Conservation (phyloP, 2,329 filamentous ascomycete species). For the Xylaria polymorpha region DNA sequence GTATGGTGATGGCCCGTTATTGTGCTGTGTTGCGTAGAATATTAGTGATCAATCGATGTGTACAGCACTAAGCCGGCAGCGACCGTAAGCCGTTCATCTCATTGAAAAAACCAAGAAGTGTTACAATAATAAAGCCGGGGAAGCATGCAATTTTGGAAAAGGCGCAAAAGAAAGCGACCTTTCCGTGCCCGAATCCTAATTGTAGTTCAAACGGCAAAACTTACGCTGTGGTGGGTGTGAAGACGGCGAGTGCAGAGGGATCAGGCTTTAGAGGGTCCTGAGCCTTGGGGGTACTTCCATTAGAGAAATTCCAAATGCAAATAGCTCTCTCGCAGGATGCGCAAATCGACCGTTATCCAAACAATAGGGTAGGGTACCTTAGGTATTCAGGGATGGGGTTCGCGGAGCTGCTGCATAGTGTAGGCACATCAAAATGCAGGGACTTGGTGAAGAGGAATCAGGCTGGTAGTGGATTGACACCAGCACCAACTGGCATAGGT, state of each 20-base stretch:
- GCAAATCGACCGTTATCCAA: conserved; percentile 20
- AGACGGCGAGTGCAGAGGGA: conserved; percentile 13
- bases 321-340: conserved; percentile 31
- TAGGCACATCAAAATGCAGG: conserved; percentile 31
- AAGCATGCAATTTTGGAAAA: background rate
- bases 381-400: conserved; percentile 21
- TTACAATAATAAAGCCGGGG: background rate
- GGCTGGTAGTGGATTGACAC: background rate
- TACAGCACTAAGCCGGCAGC: conserved; percentile 33
- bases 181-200: conserved; percentile 22
- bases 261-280: conserved; percentile 22
- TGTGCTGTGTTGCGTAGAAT: conserved; percentile 34
- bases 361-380: background rate
- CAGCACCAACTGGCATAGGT: background rate
- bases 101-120: conserved; percentile 7
- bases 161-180: conserved; percentile 9
- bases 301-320: conserved; percentile 37
- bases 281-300: conserved; percentile 16
- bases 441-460: conserved; percentile 17
- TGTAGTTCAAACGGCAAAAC: conserved; percentile 22
- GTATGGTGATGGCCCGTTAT: conserved; percentile 19
- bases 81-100: conserved; percentile 34
- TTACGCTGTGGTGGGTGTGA: conserved; percentile 10
- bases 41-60: conserved; percentile 33
- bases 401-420: conserved; percentile 23